Evolutionary conservation across 208 protist genomes (phyloP).

Genomic region (Naegleria gruberi): DNA sequence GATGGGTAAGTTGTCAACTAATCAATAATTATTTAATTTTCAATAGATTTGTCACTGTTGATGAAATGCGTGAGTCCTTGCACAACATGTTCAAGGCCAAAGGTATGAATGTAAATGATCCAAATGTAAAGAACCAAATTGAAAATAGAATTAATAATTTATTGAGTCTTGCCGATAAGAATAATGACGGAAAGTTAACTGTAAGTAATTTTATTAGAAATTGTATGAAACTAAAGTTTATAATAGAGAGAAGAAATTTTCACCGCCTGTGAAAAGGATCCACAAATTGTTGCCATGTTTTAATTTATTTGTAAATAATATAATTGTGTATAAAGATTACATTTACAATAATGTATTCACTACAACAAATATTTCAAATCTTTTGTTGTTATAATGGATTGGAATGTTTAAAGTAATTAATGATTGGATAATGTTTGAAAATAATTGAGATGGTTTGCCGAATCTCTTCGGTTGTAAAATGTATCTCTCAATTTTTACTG

Average conservation of each 20-base stretch:
- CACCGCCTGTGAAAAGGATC: not conserved
- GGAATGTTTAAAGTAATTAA: too few relatives aligned
- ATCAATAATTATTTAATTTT: too few relatives aligned
- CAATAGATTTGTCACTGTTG: not conserved
- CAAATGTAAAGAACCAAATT: not conserved
- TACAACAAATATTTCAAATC: not conserved
- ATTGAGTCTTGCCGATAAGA: not conserved
- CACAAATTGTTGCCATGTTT: not conserved
- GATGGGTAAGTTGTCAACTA: not conserved
- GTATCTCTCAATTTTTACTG: too few relatives aligned
- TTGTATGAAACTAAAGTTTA: too few relatives aligned
- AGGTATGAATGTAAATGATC: not conserved
- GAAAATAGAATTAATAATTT: not conserved
- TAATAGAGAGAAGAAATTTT: conserved; percentile 7
- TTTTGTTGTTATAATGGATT: not conserved
- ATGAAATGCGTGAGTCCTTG: not conserved
- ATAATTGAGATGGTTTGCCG: too few relatives aligned
- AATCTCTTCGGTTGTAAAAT: too few relatives aligned
- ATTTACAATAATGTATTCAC: not conserved
- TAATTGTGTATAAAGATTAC: not conserved
- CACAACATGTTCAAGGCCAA: conserved; percentile 2
- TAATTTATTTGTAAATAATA: not conserved
- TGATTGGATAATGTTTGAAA: too few relatives aligned
- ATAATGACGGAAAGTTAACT: conserved; percentile 3
- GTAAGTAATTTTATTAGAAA: not conserved